A percentile compares a stretch with the other conserved stretches of the same genome.
phyloP scores from a whole-genome alignment of 2,329 filamentous ascomycete species.

The Botrytis hyacinthi region DNA sequence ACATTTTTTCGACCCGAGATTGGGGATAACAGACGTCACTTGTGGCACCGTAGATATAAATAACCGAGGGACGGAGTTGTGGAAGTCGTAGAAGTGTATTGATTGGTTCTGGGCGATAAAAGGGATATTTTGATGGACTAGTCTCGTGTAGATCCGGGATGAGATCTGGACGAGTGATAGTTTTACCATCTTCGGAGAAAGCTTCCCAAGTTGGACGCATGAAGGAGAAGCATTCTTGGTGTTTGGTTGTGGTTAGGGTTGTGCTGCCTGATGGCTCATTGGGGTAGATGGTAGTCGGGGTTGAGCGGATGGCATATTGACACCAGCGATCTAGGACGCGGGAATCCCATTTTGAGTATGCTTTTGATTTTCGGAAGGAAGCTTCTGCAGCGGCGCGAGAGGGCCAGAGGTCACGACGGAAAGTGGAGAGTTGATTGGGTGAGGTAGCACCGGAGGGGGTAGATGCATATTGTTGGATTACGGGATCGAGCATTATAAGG shows the following conservation, averaged over 20 bases:
- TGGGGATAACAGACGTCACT: constrained; percentile 55
- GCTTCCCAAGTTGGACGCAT: constrained; percentile 57
- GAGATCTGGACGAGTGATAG: constrained; percentile 38
- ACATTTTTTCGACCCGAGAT: constrained; percentile 57
- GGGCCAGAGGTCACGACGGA: constrained; percentile 79
- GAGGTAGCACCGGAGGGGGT: constrained; percentile 38
- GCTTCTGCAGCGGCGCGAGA: constrained; percentile 66
- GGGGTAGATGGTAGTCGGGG: constrained; percentile 62
- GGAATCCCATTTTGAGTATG: constrained; percentile 80
- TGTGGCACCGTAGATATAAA: constrained; percentile 66
- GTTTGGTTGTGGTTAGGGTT: constrained; percentile 77
- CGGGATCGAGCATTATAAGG: constrained; percentile 80
- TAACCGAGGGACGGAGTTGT: constrained; percentile 59
- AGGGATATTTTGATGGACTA: constrained; percentile 43
- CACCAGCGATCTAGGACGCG: constrained; percentile 75
- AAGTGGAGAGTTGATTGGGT: constrained; percentile 62
- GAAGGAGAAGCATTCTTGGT: constrained; percentile 84
- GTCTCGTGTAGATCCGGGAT: background rate
- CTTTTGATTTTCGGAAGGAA: constrained; percentile 65
- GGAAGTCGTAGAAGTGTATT: constrained; percentile 57
- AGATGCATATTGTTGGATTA: constrained; percentile 58
- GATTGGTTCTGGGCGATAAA: constrained; percentile 66
- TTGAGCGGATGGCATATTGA: constrained; percentile 69
- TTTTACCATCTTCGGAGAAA: constrained; percentile 32
- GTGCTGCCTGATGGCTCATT: constrained; percentile 47